These are phyloP conservation scores for Cutaneotrichosporon arboriforme DNA, from an alignment of 1,284 basidiomycete species.

Conservation along the genomic window DNA sequence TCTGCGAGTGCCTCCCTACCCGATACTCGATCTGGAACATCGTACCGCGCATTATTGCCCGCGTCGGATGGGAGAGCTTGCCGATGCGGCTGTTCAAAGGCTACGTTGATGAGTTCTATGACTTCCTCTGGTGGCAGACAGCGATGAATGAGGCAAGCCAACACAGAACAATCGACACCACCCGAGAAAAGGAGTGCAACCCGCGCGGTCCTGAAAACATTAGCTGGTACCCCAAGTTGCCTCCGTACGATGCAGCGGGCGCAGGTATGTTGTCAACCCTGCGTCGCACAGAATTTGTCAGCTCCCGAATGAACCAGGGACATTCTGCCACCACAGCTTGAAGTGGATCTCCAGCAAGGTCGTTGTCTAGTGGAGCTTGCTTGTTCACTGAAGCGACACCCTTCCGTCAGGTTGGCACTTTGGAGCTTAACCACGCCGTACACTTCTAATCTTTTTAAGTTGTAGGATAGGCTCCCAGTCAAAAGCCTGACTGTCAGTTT, in stretches of 20 bases:
- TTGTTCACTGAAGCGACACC: no score
- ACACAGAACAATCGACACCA: slow-evolving; percentile 84
- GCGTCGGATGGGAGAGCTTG: no score
- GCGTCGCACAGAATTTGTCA: slow-evolving; percentile 41
- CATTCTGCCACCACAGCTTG: no score
- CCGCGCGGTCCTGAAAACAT: slow-evolving; percentile 50
- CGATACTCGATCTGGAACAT: slow-evolving; percentile 81
- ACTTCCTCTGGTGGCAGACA: slow-evolving; percentile 67
- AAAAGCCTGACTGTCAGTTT: no score
- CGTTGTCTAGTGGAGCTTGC: no score
- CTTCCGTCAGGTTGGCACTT: no score
- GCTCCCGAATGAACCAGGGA: slow-evolving; percentile 29
- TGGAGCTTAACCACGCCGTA: no score
- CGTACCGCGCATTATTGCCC: no score
- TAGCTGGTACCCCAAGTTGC: no score
- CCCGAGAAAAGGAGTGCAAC: slow-evolving; percentile 91
- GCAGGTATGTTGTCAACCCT: slow-evolving; percentile 51
- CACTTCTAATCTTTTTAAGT: no score
- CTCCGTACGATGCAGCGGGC: slow-evolving; percentile 18
- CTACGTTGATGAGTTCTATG: slow-evolving; percentile 92
- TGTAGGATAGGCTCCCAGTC: no score
- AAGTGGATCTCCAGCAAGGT: no score
- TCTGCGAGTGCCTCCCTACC: slow-evolving; percentile 73
- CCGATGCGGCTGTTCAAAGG: slow-evolving; percentile 80
- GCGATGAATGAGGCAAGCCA: slow-evolving; percentile 74